A percentile compares a stretch with the other conserved stretches of the same genome.
These are phyloP conservation scores for Lepraria neglecta DNA, from an alignment of 495 filamentous ascomycete genomes.

Conservation along the genomic window DNA sequence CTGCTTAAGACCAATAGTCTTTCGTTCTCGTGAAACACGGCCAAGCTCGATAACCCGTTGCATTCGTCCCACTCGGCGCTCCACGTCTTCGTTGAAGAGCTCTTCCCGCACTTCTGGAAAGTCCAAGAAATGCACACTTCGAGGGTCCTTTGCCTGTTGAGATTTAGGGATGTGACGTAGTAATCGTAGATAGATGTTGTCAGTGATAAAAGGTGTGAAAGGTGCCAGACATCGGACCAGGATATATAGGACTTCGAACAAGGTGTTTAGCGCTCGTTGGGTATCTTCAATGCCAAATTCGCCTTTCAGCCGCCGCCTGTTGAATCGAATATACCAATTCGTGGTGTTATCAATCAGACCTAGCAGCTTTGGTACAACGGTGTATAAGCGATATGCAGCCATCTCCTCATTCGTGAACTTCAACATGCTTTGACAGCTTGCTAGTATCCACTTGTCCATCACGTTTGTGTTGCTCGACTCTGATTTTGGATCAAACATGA, in stretches of 20 bases:
- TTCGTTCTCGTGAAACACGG: constrained; percentile 77
- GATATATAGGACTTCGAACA: constrained; percentile 95
- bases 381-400: constrained; percentile 86
- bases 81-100: constrained; percentile 79
- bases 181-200: constrained; percentile 87
- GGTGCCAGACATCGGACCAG: constrained; percentile 81
- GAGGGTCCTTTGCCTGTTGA: constrained; percentile 58
- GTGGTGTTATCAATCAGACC: constrained; percentile 90
- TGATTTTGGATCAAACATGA: constrained; percentile 68
- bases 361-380: constrained; percentile 84
- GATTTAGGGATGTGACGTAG: constrained; percentile 67
- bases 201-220: constrained; percentile 92
- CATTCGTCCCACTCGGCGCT: constrained; percentile 83
- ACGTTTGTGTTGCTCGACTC: constrained; percentile 76
- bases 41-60: constrained; percentile 90
- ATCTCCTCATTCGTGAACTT: constrained; percentile 95
- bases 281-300: constrained; percentile 80
- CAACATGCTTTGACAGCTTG: constrained; percentile 85
- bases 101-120: constrained; percentile 85
- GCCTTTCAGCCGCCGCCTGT: constrained; percentile 90
- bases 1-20: constrained; percentile 78
- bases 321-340: constrained; percentile 99
- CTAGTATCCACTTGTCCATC: constrained; percentile 96
- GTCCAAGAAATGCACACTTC: constrained; percentile 85
- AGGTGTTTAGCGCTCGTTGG: constrained; percentile 81